Conservation (phyloP, 2,329 filamentous ascomycete genomes). For the Paracoccidioides lutzii region DNA sequence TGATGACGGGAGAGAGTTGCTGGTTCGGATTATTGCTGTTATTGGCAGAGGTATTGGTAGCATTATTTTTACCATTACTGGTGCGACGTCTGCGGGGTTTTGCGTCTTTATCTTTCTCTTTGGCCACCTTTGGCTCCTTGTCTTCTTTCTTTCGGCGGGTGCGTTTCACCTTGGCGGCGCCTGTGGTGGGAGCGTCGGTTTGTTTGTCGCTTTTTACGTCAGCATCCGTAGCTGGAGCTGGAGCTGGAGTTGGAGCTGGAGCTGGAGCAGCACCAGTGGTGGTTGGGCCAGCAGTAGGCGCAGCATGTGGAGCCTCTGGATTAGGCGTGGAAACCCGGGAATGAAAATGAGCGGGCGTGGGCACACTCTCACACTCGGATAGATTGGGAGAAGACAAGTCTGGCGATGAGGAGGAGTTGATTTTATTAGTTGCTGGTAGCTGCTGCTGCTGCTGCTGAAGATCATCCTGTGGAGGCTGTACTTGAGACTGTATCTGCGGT, state of each 20-base stretch:
- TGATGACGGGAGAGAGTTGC: slow-evolving; percentile 1
- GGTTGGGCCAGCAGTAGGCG: not conserved
- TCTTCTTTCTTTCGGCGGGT: slow-evolving; percentile 32
- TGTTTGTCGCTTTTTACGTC: not conserved
- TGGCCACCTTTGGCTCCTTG: slow-evolving; percentile 11
- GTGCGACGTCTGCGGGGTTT: slow-evolving; percentile 9
- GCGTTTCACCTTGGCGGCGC: slow-evolving; percentile 14
- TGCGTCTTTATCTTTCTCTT: slow-evolving; percentile 7
- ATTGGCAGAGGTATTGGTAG: not conserved
- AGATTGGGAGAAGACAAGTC: slow-evolving; percentile 1
- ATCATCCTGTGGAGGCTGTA: not conserved
- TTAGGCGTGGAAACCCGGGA: not conserved
- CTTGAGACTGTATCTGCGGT: not conserved
- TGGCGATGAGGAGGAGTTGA: not conserved
- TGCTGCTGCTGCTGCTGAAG: not conserved
- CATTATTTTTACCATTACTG: slow-evolving; percentile 4
- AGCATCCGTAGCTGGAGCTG: not conserved
- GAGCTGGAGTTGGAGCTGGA: not conserved
- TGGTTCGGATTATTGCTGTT: slow-evolving; percentile 13
- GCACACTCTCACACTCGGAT: slow-evolving; percentile 8
- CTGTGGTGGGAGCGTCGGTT: slow-evolving; percentile 18
- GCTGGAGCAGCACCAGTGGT: not conserved
- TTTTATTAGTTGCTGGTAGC: not conserved
- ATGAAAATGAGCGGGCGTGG: slow-evolving; percentile 6
- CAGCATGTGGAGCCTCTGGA: not conserved